Base-by-base conservation (phyloP, 2,329 filamentous ascomycete genomes). In the Tympanopsis confertula region DNA sequence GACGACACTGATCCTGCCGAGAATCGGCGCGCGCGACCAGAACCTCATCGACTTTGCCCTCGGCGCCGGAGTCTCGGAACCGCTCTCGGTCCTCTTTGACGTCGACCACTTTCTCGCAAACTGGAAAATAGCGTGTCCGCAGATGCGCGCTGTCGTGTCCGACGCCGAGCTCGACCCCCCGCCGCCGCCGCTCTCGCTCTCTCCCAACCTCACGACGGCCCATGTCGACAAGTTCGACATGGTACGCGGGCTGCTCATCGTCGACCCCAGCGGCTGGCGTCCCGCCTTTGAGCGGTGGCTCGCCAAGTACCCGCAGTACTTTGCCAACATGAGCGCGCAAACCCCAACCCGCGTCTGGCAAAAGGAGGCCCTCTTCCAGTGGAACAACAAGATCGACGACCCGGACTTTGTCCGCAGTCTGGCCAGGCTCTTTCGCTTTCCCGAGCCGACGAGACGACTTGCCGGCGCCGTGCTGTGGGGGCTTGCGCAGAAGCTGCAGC, bases 211-310 rank as follows among this genome's bases (percentile, higher is more conserved):
- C 40, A 55, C 5, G 52, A 55, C 7, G 50, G 55, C 28, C 40
- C 26, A 29, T 2, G 41, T 43, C 1, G 38, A 24, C 1, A 51
- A 53, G 5, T 46, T 53, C 4, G 53, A 56, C 39, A 40, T 56
- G 35, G 39, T 39, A 37, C 42, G 51, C 19, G 51, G 50, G 32
- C 58, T 58, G 41, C 54, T 54, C 0, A 60, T 56, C 39, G 51
- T 61, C 30, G 52, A 59, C 7, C 53, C 54, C 3, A 49, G 46
- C 32, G 50, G 49, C 35, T 57, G 62, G 43, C 57, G 57, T 24
- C 43, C 47, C 32, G 46, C 44, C 12, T 55, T 62, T 20, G 53
- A 50, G 2, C 46, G 46, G 44, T 47, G 52, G 39, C 55, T 54
- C 38, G 54, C 53, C 47, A 55, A 56, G 45, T 47, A 55, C 35